Evolutionary conservation across 257 asterid genomes (phyloP).

Genomic region (Catharanthus roseus): DNA sequence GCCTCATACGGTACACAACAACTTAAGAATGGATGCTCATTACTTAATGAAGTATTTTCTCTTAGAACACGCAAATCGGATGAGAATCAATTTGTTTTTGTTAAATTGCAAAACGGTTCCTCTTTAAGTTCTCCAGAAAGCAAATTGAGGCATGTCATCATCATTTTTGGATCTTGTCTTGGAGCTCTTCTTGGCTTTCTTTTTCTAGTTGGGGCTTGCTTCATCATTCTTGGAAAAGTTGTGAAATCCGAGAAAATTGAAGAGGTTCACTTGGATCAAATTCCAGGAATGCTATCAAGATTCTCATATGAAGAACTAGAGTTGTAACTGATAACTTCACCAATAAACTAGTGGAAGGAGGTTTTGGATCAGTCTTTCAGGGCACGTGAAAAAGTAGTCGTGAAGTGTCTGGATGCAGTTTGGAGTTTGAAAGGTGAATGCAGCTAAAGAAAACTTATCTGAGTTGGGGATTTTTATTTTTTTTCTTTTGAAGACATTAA

Average conservation of each 20-base stretch:
- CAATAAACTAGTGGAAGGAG: conserved; percentile 20
- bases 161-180: neutral
- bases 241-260: conserved; percentile 5
- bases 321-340: conserved; percentile 11
- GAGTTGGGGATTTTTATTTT: too few species aligned
- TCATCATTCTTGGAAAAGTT: neutral
- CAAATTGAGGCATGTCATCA: neutral
- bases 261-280: conserved; percentile 12
- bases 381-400: conserved; percentile 22
- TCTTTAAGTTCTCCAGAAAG: neutral
- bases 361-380: conserved; percentile 20
- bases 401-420: conserved; percentile 17
- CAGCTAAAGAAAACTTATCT: too few species aligned
- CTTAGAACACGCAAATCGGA: neutral
- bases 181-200: conserved; percentile 8
- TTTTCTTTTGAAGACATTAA: too few species aligned
- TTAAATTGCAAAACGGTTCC: conserved; percentile 6
- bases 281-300: conserved; percentile 23
- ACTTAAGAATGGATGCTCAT: neutral
- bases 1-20: too few species aligned
- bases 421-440: too few species aligned
- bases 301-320: conserved; percentile 19
- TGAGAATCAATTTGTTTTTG: neutral
- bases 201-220: neutral
- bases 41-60: conserved; percentile 17